Evolutionary conservation across 1,284 basidiomycete genomes (phyloP), one percentile per base, ranked within the genome.

Genomic region (Apiotrichum domesticum): DNA sequence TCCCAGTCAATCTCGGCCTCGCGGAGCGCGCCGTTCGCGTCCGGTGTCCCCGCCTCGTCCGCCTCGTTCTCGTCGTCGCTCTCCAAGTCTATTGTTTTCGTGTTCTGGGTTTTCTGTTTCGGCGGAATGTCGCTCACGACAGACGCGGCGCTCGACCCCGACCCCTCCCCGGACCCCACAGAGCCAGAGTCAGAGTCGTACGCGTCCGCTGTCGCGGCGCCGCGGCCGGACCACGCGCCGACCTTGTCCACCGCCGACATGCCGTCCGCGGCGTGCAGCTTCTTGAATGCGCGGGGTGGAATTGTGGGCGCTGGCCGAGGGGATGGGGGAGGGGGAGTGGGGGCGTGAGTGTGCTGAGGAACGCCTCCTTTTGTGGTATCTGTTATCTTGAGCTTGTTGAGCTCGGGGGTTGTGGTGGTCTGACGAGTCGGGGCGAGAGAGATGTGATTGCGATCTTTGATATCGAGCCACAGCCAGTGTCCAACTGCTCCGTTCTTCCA

Each of bases 191-290:
- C 61, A 10, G 71, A 72, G 32, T 72, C 70, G 57, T 71, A 71
- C n/a, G 71, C 69, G 44, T 57, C 58, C 15, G 44, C 47, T 51
- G 61, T 67, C 42, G 37, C 55, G 44, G 50, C 33, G 6, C 39
- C 44, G 33, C 69, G 65, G 54, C 70, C 67, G 11, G 75, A 66
- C 75, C 75, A 77, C 53, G 70, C 69, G 46, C 74, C 74, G 62
- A 77, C 74, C 63, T 77, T 77, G 35, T 60, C 64, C 46, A 63
- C 66, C 14, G 73, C 51, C 41, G 72, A 59, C 70, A 73, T 73
- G 51, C 62, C 65, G 48, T 65, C 61, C 54, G 67, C 66, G 60
- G 64, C 65, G 55, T 73, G 67, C 8, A 75, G 70, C 63, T 72
- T 73, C 43, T 61, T 61, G 58, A 71, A 64, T 8, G 72, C 65